These are phyloP conservation scores for Paspalum notatum DNA, from an alignment of 176 grass and related monocot species.

Conservation along the genomic window DNA sequence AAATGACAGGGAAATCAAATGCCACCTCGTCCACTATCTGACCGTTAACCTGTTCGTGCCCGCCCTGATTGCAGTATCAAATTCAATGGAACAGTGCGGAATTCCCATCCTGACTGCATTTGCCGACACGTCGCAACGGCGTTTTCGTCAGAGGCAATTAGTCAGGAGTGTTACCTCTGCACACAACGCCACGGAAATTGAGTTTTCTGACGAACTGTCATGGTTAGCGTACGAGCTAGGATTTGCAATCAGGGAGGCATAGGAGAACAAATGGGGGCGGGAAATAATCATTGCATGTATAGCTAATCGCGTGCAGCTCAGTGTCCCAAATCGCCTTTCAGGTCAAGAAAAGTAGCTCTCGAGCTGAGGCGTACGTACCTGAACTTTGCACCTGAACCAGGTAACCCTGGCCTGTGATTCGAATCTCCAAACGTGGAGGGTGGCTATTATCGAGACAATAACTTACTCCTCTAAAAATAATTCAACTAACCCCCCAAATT, in stretches of 20 bases:
- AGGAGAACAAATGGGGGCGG: not conserved
- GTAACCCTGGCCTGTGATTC: not conserved
- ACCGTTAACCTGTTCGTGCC: not conserved
- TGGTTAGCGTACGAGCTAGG: conserved; percentile 20
- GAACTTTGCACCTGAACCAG: conserved; percentile 12
- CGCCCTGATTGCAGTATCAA: conserved; percentile 16
- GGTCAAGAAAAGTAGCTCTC: conserved; percentile 32
- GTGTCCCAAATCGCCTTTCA: conserved; percentile 8
- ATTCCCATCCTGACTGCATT: not conserved
- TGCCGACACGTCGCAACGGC: not conserved
- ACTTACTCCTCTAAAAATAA: not conserved
- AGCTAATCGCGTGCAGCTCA: not conserved
- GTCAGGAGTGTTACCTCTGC: conserved; percentile 45
- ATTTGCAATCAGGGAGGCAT: conserved; percentile 13
- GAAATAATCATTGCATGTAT: not conserved
- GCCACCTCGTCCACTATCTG: not conserved
- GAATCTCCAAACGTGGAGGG: conserved; percentile 10
- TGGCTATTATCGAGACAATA: not conserved
- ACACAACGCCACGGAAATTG: not conserved
- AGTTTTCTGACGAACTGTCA: conserved; percentile 30
- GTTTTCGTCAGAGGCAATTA: conserved; percentile 29
- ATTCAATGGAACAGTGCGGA: not conserved
- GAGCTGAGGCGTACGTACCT: conserved; percentile 24
- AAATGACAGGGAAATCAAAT: conserved; percentile 22
- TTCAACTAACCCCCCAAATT: not conserved